Base-by-base conservation (phyloP, 257 asterid genomes). In the Voacanga thouarsii region DNA sequence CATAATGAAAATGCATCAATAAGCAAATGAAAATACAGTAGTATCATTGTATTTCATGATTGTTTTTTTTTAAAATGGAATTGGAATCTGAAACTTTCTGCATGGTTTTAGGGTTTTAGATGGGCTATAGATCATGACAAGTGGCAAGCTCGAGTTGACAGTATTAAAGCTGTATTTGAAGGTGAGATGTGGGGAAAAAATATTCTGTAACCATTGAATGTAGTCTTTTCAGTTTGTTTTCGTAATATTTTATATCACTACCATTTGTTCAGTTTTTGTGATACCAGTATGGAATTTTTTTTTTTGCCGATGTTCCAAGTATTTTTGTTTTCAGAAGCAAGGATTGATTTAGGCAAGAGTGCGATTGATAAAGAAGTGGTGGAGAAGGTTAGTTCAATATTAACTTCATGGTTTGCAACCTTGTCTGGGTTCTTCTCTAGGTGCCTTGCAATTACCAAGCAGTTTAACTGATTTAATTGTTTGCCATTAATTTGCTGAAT, bases 71-170 rank as follows among this genome's bases (percentile, higher is more conserved):
- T 6, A 49, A 66, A 18, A 39, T 67, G 21, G 49, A 9, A 67
- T 67, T 39, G 51, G 18, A 30, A 68, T 41, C 51, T 68, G 30
- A 66, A 66, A 68, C 73, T 68, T 43, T 68, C 43, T 68, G 53
- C 47, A 55, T 79, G 56, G 49, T 77, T 75, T 57, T 65, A 95
- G 99, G 98, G 97, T 73, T 95, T 95, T 75, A 82, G 91, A n/a
- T 95, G 99, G 99, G 99, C 98, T 56, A 80, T 95, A 69, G 96
- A 91, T 75, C 88, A 91, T 75, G 90, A 91, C 85, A 85, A 87
- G 84, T 95, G 99, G 96, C 94, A 90, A 79, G 97, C 89, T 85
- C 90, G 98, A 82, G 98, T 91, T 28, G 86, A 88, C 85, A 95
- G 97, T 86, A 89, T 95, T 80, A 95, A 89, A 85, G 88, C 85